Evolutionary conservation across 768 basidiomycete species (phyloP).

Genomic region (Xerocomellus chrysenteron): DNA sequence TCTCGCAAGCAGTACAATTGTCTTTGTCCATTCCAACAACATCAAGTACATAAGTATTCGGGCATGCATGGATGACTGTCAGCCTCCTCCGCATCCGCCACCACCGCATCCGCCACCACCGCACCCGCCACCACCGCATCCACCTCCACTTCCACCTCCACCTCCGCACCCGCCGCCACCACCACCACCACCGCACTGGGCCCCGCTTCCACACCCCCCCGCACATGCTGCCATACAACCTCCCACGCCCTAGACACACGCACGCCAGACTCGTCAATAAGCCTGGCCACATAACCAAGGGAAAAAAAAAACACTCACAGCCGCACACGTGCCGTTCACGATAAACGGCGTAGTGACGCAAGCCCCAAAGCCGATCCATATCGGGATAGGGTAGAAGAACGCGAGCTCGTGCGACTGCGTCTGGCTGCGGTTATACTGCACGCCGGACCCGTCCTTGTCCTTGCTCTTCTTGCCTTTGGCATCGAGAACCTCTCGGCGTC

Average conservation of each 20-base stretch:
- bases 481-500: not conserved
- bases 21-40: too few species aligned
- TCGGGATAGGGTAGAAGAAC: constrained; percentile 13
- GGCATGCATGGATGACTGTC: too few species aligned
- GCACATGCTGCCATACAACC: not conserved
- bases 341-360: constrained; percentile 1
- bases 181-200: not conserved
- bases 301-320: not conserved
- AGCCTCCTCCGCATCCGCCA: not conserved
- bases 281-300: too few species aligned
- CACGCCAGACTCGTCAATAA: not conserved
- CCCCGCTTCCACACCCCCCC: not conserved
- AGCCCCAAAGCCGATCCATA: not conserved
- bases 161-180: not conserved
- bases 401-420: not conserved
- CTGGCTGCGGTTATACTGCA: not conserved
- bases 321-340: not conserved
- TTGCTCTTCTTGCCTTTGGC: not conserved
- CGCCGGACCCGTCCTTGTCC: not conserved
- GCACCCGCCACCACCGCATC: not conserved
- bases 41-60: too few species aligned
- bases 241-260: not conserved
- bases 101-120: not conserved
- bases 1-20: too few species aligned
- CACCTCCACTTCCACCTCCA: not conserved